A percentile compares a stretch with the other conserved stretches of the same genome.
Evolutionary conservation across 768 basidiomycete species (phyloP).

Genomic region (Boletus edulis): DNA sequence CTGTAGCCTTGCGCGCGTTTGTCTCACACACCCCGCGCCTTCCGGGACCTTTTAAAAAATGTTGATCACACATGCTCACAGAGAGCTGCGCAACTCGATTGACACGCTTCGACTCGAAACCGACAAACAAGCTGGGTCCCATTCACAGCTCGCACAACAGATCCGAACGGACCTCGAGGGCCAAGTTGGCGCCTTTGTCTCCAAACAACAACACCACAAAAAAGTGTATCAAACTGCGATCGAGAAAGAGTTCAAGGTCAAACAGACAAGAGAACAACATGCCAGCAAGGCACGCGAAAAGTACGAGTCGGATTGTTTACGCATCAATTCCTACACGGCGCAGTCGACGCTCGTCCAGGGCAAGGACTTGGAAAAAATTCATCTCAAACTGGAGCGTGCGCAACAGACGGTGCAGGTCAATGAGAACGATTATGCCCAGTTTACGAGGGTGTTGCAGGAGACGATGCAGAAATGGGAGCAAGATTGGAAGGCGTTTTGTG

Average conservation of each 20-base stretch:
- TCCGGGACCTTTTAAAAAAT: background rate
- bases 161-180: conserved; percentile 75
- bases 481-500: conserved; percentile 94
- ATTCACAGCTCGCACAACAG: conserved; percentile 70
- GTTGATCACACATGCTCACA: conserved; percentile 28
- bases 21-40: background rate
- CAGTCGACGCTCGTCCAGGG: conserved; percentile 91
- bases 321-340: conserved; percentile 92
- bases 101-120: conserved; percentile 82
- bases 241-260: conserved; percentile 89
- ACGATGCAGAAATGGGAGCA: conserved; percentile 86
- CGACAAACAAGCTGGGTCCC: conserved; percentile 73
- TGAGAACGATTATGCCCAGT: conserved; percentile 90
- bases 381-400: conserved; percentile 81
- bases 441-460: conserved; percentile 73
- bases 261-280: conserved; percentile 82
- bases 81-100: conserved; percentile 78
- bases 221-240: conserved; percentile 70
- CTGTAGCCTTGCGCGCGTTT: background rate
- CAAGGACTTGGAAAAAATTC: conserved; percentile 88
- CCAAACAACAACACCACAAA: conserved; percentile 68
- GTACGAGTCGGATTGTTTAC: conserved; percentile 89
- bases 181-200: conserved; percentile 55
- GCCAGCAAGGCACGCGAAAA: conserved; percentile 89
- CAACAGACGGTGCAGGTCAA: conserved; percentile 88